Evolutionary conservation across 352 stramenopile genomes (phyloP).

Genomic region (Globisporangium parvum): DNA sequence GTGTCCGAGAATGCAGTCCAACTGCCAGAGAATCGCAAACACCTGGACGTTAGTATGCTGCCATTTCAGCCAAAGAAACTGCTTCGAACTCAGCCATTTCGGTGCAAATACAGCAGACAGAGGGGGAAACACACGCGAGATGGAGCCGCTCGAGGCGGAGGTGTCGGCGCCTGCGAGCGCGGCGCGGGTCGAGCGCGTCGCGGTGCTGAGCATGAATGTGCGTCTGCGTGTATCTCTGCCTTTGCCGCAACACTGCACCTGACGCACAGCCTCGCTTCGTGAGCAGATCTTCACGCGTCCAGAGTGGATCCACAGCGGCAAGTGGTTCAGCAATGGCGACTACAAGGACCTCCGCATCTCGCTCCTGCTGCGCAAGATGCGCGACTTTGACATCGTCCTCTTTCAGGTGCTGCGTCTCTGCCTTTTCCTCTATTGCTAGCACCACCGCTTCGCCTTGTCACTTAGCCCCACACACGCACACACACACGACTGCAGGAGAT

Average conservation of each 20-base stretch:
- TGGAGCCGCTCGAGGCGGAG: not conserved
- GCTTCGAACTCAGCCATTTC: slow-evolving; percentile 3
- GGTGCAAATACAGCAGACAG: slow-evolving; percentile 14
- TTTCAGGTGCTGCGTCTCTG: slow-evolving; percentile 25
- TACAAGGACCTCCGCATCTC: slow-evolving; percentile 65
- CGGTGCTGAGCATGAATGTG: slow-evolving; percentile 70
- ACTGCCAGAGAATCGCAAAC: slow-evolving; percentile 14
- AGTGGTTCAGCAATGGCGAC: slow-evolving; percentile 66
- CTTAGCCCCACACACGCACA: not conserved
- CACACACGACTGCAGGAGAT: slow-evolving; percentile 57
- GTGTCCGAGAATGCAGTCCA: not conserved
- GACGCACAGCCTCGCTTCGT: too few species aligned
- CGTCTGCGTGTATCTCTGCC: slow-evolving; percentile 4
- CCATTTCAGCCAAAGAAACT: too few species aligned
- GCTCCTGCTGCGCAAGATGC: slow-evolving; percentile 68
- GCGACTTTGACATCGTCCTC: slow-evolving; percentile 64
- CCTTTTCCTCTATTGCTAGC: not conserved
- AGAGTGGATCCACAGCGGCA: slow-evolving; percentile 67
- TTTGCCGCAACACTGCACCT: not conserved
- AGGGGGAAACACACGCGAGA: not conserved
- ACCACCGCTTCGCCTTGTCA: not conserved
- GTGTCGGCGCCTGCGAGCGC: slow-evolving; percentile 4
- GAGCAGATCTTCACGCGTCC: slow-evolving; percentile 71
- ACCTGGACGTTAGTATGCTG: too few species aligned
- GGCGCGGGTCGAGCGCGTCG: slow-evolving; percentile 36